Percentiles rank a stretch among this genome's conserved stretches.
These are phyloP conservation scores for Wallemia hederae DNA, from an alignment of 1,284 basidiomycete species.

Conservation along the genomic window DNA sequence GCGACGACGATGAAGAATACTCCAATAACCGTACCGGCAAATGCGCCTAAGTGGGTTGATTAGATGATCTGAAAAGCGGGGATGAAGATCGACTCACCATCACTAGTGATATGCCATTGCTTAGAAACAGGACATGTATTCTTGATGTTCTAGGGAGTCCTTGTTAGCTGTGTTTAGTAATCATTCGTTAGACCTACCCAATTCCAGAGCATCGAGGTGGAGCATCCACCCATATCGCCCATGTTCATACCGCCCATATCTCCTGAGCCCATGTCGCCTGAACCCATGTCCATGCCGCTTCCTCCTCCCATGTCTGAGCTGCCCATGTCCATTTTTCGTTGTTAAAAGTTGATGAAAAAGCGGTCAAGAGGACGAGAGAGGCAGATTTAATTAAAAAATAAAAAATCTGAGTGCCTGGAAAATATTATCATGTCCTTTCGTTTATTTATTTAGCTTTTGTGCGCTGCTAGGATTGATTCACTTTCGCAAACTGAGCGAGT, in stretches of 20 bases:
- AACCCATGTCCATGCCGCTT: neutral
- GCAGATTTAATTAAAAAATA: neutral
- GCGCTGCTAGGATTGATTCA: neutral
- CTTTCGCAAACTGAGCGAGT: neutral
- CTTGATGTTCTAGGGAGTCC: conserved; percentile 11
- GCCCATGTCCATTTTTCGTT: neutral
- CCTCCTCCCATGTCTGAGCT: neutral
- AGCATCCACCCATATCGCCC: too few relatives aligned
- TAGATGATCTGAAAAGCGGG: neutral
- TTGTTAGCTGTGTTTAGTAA: conserved; percentile 2
- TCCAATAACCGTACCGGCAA: conserved; percentile 17
- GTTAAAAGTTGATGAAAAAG: neutral
- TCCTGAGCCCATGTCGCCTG: neutral
- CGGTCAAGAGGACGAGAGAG: neutral
- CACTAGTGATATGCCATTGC: conserved; percentile 13
- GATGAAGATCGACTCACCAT: neutral
- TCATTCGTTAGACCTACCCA: conserved; percentile 6
- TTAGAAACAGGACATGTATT: conserved; percentile 18
- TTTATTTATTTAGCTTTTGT: too few relatives aligned
- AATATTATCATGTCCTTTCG: neutral
- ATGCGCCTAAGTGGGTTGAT: conserved; percentile 9
- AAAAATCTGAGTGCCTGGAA: neutral
- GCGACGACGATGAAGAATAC: conserved; percentile 17
- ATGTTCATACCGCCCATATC: conserved; percentile 2
- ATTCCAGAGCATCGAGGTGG: conserved; percentile 16